Base-by-base conservation (phyloP, 352 stramenopile species). In the Thalassiosira hispida region DNA sequence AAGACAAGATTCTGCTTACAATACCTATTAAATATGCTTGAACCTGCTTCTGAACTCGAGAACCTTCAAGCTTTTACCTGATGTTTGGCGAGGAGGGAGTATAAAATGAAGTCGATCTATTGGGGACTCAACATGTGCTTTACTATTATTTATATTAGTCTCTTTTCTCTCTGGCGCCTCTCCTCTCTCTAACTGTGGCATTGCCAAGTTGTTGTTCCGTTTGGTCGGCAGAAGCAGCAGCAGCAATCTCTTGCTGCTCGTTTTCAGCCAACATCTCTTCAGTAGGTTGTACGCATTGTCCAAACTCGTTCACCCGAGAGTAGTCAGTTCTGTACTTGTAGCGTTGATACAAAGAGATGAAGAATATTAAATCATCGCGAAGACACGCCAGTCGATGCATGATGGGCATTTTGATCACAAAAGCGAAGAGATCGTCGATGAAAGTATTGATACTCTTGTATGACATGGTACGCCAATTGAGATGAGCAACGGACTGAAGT, bases 381-480 rank as follows among this genome's bases (percentile, higher is more conserved):
- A 99, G 98, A 77, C 96, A 98, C 22, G 95, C 96, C 35, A 99
- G 85, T 35, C 97, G 92, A 83, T 99, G 97, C 96, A 99, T 98
- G 80, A 95, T 98, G 60, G 96, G 96, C 96, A 98, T 98, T 74
- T 96, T 97, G 74, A 98, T 98, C 27, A 98, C 92, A 79, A 98
- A 98, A 4, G 82, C 95, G 71, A 98, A 98, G n/a, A 98, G 87
- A 75, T 98, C 96, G 84, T 98, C 96, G 57, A 98, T 97, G 83
- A 98, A 98, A 49, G 96, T 98, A 83, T 98, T 98, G 64, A 98
- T 88, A 47, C 89, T 98, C 87, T 98, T 98, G 94, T 99, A 99
- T 44, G 98, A 95, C 96, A 99, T 98, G 11, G 95, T 96, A 59
- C 97, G 94, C 95, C 96, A 98, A 62, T 97, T 97, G 65, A 99